phyloP scores from a whole-genome alignment of 2,329 filamentous ascomycete genomes.

The Scopulariopsis brevicaulis region DNA sequence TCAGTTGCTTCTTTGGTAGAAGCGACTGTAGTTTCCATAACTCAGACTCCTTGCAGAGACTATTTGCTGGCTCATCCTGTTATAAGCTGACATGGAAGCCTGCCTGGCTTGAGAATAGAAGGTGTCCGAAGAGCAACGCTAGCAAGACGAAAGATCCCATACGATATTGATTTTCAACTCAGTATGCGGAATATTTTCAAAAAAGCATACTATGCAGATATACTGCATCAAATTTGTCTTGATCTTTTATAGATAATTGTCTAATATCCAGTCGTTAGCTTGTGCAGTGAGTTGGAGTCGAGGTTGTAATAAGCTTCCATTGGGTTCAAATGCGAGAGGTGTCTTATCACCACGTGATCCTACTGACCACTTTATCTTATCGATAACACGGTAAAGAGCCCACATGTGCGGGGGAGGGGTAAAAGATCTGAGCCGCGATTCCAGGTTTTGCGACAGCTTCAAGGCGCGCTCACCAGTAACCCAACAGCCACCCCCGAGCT shows the following conservation, averaged over 20 bases:
- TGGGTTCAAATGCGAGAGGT: not conserved
- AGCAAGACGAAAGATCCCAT: too few species aligned
- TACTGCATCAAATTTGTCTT: not conserved
- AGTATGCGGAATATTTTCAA: too few species aligned
- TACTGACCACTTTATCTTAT: not conserved
- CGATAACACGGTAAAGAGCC: not conserved
- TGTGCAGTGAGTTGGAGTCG: not conserved
- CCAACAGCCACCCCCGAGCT: not conserved
- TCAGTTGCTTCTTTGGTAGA: too few species aligned
- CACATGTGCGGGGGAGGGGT: not conserved
- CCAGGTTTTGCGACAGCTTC: not conserved
- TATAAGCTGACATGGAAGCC: too few species aligned
- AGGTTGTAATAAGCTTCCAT: not conserved
- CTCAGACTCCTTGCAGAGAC: too few species aligned
- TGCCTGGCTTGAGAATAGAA: too few species aligned
- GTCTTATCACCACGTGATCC: not conserved
- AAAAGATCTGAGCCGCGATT: not conserved
- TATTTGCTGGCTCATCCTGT: too few species aligned
- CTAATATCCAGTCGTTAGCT: not conserved
- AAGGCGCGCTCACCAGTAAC: not conserved
- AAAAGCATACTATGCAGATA: too few species aligned
- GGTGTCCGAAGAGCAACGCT: too few species aligned
- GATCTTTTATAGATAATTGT: not conserved
- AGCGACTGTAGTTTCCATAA: too few species aligned
- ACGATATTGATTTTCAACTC: too few species aligned